Evolutionary conservation across 495 filamentous ascomycete species (phyloP), one percentile per base, ranked within the genome.

Genomic region (Penicillium lividum): DNA sequence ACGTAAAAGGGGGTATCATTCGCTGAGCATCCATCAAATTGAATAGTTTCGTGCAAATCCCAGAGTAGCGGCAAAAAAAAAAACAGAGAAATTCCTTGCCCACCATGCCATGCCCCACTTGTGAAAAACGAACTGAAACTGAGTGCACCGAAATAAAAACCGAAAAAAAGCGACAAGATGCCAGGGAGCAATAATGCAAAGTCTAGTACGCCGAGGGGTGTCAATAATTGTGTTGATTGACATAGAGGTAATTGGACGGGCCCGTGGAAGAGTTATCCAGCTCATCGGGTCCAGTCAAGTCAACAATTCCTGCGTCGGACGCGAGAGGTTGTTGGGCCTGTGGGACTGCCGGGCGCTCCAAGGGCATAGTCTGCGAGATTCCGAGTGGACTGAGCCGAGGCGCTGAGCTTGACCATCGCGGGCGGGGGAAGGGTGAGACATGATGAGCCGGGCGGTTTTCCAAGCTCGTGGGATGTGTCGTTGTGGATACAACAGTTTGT

Each of bases 281-380:
- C 38, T n/a, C 38, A 36, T 48, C 38, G 40, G 47, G 31, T 27
- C 16, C 52, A 46, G 45, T 49, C 9, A 52, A 16, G 15, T 45
- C 31, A 36, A 30, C 22, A 15, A 28, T 15, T 11, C 5, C n/a
- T 16, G 30, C 29, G 9, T 16, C 16, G 16, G 31, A 8, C 9
- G 18, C 49, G 38, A 42, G 53, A 9, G 6, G 8, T 18, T 30
- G 27, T 1, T 22, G 38, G 8, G 6, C 43, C 28, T 30, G 27
- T 3, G 28, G 38, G 8, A 7, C 43, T 18, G 9, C 4, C 8
- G 44, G 5, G 27, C 22, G 1, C 22, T 47, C 11, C 44, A 5
- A n/a, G 18, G 44, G 27, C 27, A 47, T 28, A 13, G 22, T 0
- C 11, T 25, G 44, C 22, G 22, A 28, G 27, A 8, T 10, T 28